Base-by-base conservation (phyloP, 805 yeast genomes). In the Barnettozyma vustinii region DNA sequence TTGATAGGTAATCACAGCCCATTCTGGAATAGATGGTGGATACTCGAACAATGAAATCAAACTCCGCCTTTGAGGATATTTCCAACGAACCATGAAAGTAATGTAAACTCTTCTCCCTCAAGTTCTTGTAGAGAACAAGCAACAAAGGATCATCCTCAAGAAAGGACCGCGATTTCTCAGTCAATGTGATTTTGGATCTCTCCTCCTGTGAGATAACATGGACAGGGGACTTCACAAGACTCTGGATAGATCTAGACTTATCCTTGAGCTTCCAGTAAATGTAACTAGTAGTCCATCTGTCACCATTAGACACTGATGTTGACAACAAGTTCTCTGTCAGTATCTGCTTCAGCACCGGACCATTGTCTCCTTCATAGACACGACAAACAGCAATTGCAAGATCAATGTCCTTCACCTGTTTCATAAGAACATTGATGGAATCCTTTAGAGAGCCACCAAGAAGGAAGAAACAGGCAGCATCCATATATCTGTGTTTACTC, bases 381-480 rank as follows among this genome's bases (percentile, higher is more conserved):
- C 96, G 76, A 5, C 96, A 84, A 26, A 92, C 81, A 0, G 86
- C 87, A 36, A 92, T 69, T 0, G 97, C 96, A 44, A 94, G 70
- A 43, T 82, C 80, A 4, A 81, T 51, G 61, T 92, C 96, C 2
- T 76, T 62, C 41, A 88, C 64, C 60, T 90, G 84, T 44, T 73
- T 79, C 36, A 84, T 74, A 19, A 92, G 62, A 0, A 90, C 92
- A 61, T 77, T 81, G 26, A 85, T 85, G 51, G 90, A 81, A 67
- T 94, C 98, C 47, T 77, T 77, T 13, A 88, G 66, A 1, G 90
- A 72, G 45, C 76, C 90, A 0, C 87, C 96, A 12, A 92, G 71
- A 33, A 92, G 65, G 65, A 92, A 92, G 63, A 94, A 91, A 20
- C 84, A 81, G 0, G 97, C 97, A 0, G 97, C 96, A 65, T 90